A percentile compares a stretch with the other conserved stretches of the same genome.
phyloP scores from a whole-genome alignment of 129 eudicot genomes.

The Helianthus annuus region HanXRQr2.0-SUNRISE NC_035442.2:92444389-92444888 shows the following conservation, averaged over 20 bases:
- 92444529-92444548: neutral
- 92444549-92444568: neutral
- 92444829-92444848: slow-evolving; percentile 14
- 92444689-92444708: neutral
- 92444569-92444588: neutral
- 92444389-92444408: slow-evolving; percentile 2
- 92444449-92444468: neutral
- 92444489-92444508: slow-evolving; percentile 1
- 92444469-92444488: neutral
- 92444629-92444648: neutral
- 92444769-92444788: slow-evolving; percentile 4
- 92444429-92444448: slow-evolving; percentile 7
- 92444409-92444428: slow-evolving; percentile 1
- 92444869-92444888: neutral
- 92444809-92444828: neutral
- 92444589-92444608: neutral
- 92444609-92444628: neutral
- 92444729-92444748: slow-evolving; percentile 12
- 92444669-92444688: no score
- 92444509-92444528: neutral
- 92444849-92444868: slow-evolving; percentile 15
- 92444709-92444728: slow-evolving; percentile 9
- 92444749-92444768: slow-evolving; percentile 16
- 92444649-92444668: neutral
- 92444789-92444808: neutral